Evolutionary conservation across 805 yeast species (phyloP).

Genomic region (Zygotorulaspora chibaensis): DNA sequence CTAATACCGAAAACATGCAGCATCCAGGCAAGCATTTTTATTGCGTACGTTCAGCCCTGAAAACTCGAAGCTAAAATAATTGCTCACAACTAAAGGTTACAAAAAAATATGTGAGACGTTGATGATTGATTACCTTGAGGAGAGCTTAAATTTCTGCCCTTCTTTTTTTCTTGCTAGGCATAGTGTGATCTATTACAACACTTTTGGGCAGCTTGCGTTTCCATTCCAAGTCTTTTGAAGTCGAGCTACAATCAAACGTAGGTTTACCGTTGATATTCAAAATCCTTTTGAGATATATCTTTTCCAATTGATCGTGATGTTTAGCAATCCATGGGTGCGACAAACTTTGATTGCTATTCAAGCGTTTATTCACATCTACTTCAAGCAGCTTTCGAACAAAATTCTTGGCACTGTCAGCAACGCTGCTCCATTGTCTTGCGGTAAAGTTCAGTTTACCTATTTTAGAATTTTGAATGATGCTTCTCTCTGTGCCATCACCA

Average conservation of each 20-base stretch:
- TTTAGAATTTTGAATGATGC: conserved; percentile 41
- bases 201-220: conserved; percentile 28
- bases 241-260: neutral
- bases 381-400: conserved; percentile 42
- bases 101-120: too few species aligned
- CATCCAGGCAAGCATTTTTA: too few species aligned
- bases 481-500: conserved; percentile 41
- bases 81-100: too few species aligned
- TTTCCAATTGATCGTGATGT: conserved; percentile 36
- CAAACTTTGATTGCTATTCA: conserved; percentile 39
- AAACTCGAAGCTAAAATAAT: too few species aligned
- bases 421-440: conserved; percentile 40
- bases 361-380: conserved; percentile 38
- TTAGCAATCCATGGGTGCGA: conserved; percentile 45
- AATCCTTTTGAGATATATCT: conserved; percentile 36
- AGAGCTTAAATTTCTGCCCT: conserved; percentile 1
- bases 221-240: conserved; percentile 14
- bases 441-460: conserved; percentile 40
- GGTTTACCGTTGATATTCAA: conserved; percentile 10
- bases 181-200: conserved; percentile 15
- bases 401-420: conserved; percentile 42
- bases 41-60: too few species aligned
- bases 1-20: too few species aligned
- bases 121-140: neutral
- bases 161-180: conserved; percentile 13